Base-by-base conservation (phyloP, 2,329 filamentous ascomycete genomes). In the Penicillium oxalicum region DNA sequence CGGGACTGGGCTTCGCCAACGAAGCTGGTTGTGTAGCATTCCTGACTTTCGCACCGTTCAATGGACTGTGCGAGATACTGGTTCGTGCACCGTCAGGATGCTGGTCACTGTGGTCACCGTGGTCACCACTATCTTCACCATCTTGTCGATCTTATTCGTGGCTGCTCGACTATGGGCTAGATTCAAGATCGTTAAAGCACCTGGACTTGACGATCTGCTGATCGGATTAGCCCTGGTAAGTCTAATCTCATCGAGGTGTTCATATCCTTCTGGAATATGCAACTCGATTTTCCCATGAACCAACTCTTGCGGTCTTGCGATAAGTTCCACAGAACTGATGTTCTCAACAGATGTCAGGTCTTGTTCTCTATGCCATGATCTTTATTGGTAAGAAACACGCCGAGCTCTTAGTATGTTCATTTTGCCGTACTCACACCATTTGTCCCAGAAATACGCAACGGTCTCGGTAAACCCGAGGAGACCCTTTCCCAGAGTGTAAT, bases 191-290 rank as follows among this genome's bases (percentile, higher is more conserved):
- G 50, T 62, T 13, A 59, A 53, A 32, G 51, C 49, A 4, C 55
- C 59, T 3, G 63, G 64, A 12, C 56, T 56, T 47, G 64, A 66
- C 49, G 63, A 66, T 49, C 26, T 60, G 33, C n/a, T 64, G 12
- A 51, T 65, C 41, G 36, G 49, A 4, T 4, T 41, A 25, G 54
- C 64, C 35, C 45, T 59, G 55, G 59, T 61, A 56, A 13, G 48
- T 51, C 27, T 9, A 18, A 24, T 9, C 5, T 9, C 18, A 24
- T 18, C 9, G 9, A 18, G 36, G 36, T 24, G 8, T 13, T 8
- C 6, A n/a, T 13, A 36, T 36, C 12, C 11, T 12, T 12, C 34
- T 1, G 12, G 24, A 4, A 18, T 3, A 0, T 13, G 18, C 2
- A 2, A 4, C 27, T 33, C n/a, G 18, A 12, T 18, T 29, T 18